Conservation (phyloP, 139 green algal species). For the Tetradesmus lagerheimii region DNA sequence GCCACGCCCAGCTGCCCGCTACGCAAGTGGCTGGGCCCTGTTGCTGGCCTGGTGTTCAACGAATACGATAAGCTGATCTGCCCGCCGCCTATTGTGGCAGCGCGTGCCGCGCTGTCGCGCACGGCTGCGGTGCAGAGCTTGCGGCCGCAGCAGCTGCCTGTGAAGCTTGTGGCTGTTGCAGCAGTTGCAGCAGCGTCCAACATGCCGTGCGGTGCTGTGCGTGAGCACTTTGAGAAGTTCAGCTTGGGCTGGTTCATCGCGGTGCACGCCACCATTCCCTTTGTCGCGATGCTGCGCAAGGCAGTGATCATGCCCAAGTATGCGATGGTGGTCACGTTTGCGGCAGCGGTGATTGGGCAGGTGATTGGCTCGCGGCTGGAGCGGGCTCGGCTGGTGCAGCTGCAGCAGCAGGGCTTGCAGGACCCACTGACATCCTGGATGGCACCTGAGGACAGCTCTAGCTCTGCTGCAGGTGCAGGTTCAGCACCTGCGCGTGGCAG, state of each 20-base stretch:
- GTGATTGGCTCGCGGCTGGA: conserved; percentile 68
- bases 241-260: conserved; percentile 87
- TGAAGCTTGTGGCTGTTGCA: conserved; percentile 64
- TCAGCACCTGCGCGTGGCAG: too few species aligned
- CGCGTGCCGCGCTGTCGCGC: conserved; percentile 73
- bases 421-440: neutral
- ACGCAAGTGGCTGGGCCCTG: conserved; percentile 61
- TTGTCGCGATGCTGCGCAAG: conserved; percentile 92
- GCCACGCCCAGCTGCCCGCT: conserved; percentile 44
- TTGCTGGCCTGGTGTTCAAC: conserved; percentile 54
- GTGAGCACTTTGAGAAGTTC: conserved; percentile 90
- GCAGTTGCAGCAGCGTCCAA: conserved; percentile 68
- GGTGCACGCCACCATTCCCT: conserved; percentile 90
- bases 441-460: neutral
- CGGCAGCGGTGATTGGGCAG: conserved; percentile 78
- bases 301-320: conserved; percentile 88
- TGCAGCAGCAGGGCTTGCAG: conserved; percentile 1
- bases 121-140: conserved; percentile 73
- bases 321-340: conserved; percentile 84
- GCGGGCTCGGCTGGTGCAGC: conserved; percentile 58
- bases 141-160: conserved; percentile 68
- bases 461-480: neutral
- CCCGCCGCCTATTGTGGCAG: conserved; percentile 74
- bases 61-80: conserved; percentile 66
- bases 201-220: conserved; percentile 78